Conservation (phyloP, 192 early-diverging fungal genomes). For the Lunasporangiospora selenospora region DNA sequence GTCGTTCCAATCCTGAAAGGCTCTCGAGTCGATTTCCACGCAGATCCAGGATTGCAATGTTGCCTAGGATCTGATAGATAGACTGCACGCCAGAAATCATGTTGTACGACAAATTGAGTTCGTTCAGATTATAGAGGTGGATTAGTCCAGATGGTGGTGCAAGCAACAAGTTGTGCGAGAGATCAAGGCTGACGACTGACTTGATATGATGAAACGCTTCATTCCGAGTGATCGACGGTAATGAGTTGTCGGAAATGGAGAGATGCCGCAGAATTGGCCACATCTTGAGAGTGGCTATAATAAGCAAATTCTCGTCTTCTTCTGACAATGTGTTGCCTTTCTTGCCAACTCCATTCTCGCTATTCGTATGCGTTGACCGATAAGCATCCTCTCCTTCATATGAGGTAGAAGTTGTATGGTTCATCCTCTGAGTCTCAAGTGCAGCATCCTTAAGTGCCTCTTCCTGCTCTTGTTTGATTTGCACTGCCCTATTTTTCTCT, state of each 20-base stretch:
- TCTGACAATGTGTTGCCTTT: too few relatives aligned
- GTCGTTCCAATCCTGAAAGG: slow-evolving; percentile 60
- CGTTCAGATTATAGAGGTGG: slow-evolving; percentile 53
- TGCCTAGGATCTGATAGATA: slow-evolving; percentile 60
- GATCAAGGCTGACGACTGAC: slow-evolving; percentile 53
- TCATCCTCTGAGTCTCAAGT: too few relatives aligned
- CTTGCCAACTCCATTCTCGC: too few relatives aligned
- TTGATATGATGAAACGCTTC: slow-evolving; percentile 50
- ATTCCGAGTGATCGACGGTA: slow-evolving; percentile 44
- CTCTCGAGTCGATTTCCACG: slow-evolving; percentile 58
- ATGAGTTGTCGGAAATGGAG: slow-evolving; percentile 57
- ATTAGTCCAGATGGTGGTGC: slow-evolving; percentile 55
- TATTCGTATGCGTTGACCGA: too few relatives aligned
- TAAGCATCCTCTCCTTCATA: too few relatives aligned
- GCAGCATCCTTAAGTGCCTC: slow-evolving; percentile 42
- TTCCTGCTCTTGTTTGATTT: slow-evolving; percentile 36
- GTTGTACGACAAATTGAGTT: slow-evolving; percentile 61
- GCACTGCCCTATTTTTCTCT: slow-evolving; percentile 16
- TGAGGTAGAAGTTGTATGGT: too few relatives aligned
- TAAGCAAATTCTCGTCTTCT: slow-evolving; percentile 16
- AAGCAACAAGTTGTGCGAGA: slow-evolving; percentile 59
- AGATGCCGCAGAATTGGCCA: slow-evolving; percentile 53
- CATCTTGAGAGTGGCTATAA: slow-evolving; percentile 33
- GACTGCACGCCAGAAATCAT: slow-evolving; percentile 61
- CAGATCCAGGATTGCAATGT: slow-evolving; percentile 57